phyloP scores from a whole-genome alignment of 345 rosid genomes.

The Dipteronia sinensis region DNA sequence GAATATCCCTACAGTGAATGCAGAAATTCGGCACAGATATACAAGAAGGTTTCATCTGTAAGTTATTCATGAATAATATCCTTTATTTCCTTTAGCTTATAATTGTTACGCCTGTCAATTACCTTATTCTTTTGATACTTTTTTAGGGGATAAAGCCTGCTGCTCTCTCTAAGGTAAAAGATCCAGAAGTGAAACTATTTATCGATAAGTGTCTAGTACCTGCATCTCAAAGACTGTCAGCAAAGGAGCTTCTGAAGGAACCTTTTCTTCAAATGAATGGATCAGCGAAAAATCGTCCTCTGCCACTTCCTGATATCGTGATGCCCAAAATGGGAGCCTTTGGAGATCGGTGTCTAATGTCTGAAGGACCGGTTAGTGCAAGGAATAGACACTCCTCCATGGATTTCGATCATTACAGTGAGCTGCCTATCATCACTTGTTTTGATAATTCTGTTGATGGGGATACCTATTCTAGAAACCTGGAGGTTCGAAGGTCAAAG shows the following conservation, averaged over 20 bases:
- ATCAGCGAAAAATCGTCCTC: conserved; percentile 46
- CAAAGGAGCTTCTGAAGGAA: conserved; percentile 72
- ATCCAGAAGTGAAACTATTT: conserved; percentile 64
- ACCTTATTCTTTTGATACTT: conserved; percentile 16
- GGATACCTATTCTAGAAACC: conserved; percentile 31
- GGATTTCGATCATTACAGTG: conserved; percentile 60
- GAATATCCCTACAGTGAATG: conserved; percentile 86
- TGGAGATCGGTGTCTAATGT: conserved; percentile 77
- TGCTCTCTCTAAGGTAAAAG: conserved; percentile 68
- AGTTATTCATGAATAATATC: conserved; percentile 27
- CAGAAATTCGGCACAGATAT: conserved; percentile 82
- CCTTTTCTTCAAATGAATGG: conserved; percentile 70
- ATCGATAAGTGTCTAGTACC: conserved; percentile 91
- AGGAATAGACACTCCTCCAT: conserved; percentile 42
- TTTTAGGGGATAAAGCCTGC: conserved; percentile 87
- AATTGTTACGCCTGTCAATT: conserved; percentile 3
- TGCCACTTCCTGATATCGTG: conserved; percentile 63
- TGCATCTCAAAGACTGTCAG: conserved; percentile 74
- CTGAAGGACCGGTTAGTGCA: conserved; percentile 62
- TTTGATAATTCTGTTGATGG: conserved; percentile 38
- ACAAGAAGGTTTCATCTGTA: conserved; percentile 86
- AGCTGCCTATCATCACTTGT: conserved; percentile 56
- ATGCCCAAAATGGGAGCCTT: conserved; percentile 67
- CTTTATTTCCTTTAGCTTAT: not conserved
- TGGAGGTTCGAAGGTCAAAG: conserved; percentile 64